Evolutionary conservation across 208 protist species (phyloP).

Genomic region (Leishmania turanica): DNA sequence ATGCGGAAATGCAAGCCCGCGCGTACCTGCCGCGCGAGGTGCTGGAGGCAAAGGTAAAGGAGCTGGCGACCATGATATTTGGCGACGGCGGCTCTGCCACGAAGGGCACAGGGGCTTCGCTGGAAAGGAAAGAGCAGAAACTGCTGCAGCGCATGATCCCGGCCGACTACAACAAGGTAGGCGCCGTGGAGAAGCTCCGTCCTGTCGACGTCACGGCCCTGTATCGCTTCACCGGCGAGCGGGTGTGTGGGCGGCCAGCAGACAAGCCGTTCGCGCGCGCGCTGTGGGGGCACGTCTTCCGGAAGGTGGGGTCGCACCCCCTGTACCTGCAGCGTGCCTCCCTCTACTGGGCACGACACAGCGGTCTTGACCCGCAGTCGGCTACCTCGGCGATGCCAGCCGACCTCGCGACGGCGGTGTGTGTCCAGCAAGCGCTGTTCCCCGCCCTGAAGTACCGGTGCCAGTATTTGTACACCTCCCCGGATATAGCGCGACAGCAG

Average conservation of each 20-base stretch:
- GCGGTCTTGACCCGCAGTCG: conserved; percentile 52
- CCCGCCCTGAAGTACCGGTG: conserved; percentile 78
- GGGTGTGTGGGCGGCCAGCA: conserved; percentile 39
- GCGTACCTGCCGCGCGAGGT: conserved; percentile 69
- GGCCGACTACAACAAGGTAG: conserved; percentile 71
- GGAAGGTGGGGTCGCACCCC: conserved; percentile 80
- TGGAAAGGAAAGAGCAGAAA: conserved; percentile 86
- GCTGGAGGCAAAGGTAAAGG: conserved; percentile 54
- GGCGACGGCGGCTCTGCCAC: conserved; percentile 4
- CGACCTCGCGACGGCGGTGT: conserved; percentile 71
- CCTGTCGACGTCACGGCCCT: conserved; percentile 77
- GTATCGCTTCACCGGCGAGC: conserved; percentile 84
- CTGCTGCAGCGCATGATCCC: conserved; percentile 75
- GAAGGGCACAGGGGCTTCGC: conserved; percentile 4
- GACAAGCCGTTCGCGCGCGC: conserved; percentile 64
- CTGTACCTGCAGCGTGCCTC: conserved; percentile 72
- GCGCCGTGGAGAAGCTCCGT: conserved; percentile 77
- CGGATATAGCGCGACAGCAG: conserved; percentile 77
- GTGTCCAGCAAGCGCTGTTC: conserved; percentile 78
- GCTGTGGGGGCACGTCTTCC: conserved; percentile 82
- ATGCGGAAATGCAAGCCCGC: conserved; percentile 81
- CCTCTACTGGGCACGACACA: conserved; percentile 85
- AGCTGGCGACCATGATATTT: conserved; percentile 56
- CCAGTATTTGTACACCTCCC: conserved; percentile 83
- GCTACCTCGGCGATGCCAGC: conserved; percentile 59